Evolutionary conservation across 192 early-diverging fungal species (phyloP).

Genomic region (Spinellus fusiger): DNA sequence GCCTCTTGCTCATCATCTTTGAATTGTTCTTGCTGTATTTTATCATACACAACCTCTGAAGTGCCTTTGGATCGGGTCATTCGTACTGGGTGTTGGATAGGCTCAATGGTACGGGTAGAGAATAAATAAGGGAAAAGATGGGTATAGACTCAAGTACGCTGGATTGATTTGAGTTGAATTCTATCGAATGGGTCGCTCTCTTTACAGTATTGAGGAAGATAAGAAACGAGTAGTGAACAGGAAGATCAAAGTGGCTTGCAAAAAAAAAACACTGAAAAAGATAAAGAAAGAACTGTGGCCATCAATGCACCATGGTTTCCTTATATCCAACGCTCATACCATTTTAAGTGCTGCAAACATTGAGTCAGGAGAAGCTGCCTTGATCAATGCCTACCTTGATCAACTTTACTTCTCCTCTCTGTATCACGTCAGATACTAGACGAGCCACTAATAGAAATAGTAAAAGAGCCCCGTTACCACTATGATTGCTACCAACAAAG

Average conservation of each 20-base stretch:
- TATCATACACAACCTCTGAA: background rate
- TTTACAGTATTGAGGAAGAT: background rate
- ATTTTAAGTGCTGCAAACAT: background rate
- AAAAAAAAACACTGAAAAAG: background rate
- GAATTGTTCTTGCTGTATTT: constrained; percentile 1
- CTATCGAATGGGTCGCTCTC: background rate
- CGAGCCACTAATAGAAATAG: background rate
- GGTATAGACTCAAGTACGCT: too few species aligned
- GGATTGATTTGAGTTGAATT: too few species aligned
- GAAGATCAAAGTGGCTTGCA: background rate
- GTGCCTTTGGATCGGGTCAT: background rate
- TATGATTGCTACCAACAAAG: background rate
- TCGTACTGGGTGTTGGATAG: too few species aligned
- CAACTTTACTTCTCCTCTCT: too few species aligned
- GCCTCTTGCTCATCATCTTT: constrained; percentile 3
- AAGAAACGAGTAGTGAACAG: background rate
- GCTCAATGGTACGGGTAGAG: too few species aligned
- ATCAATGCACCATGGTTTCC: background rate
- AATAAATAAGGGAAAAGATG: too few species aligned
- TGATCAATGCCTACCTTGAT: background rate
- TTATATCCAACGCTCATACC: background rate
- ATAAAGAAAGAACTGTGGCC: background rate
- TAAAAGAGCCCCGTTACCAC: too few species aligned
- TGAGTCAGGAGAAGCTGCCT: background rate
- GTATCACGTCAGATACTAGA: background rate